Evolutionary conservation across 2,329 filamentous ascomycete species (phyloP), one percentile per base, ranked within the genome.

Genomic region (Arthrocladium fulminans): DNA sequence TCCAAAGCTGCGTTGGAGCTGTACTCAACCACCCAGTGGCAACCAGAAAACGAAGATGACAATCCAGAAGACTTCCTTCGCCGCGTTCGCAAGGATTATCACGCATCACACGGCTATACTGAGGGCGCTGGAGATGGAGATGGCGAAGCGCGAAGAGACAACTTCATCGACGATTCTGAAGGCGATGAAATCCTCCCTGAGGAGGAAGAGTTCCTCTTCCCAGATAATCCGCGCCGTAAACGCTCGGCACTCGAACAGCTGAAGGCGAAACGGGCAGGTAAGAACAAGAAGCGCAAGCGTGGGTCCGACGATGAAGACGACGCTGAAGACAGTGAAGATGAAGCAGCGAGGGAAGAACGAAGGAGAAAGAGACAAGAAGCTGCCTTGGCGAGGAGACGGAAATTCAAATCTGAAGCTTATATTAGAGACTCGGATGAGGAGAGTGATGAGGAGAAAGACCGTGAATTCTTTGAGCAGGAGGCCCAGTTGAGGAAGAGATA

Each of bases 371-470:
- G 83, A 30, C 75, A 79, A 47, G 73, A 81, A 45, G 83, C 79
- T 56, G 82, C 94, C 56, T 70, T 78, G n/a, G 87, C 89, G 60
- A 88, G 88, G 66, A 75, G 80, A 42, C 73, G 73, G 25, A 85
- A 84, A 62, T 84, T 92, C 68, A 97, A 96, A 72, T 94, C 86
- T 59, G 81, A 83, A 20, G 67, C 90, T 32, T 90, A 81, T 59
- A 84, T 98, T 44, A 79, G 84, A 50, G 81, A 83, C 30, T 88
- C 84, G 56, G 92, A 97, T 62, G 92, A 97, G 46, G 88, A 95
- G 57, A 83, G 77, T n/a, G 88, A 95, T 60, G 80, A 77, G 27
- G 87, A 88, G 40, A 77, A 79, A 49, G 79, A 86, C 65, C 71
- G 63, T 19, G 80, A 77, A 17, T 96, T 96, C 67, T 96, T 90